Conservation (phyloP, 495 filamentous ascomycete genomes). For the Trichocladium uniseriatum region DNA sequence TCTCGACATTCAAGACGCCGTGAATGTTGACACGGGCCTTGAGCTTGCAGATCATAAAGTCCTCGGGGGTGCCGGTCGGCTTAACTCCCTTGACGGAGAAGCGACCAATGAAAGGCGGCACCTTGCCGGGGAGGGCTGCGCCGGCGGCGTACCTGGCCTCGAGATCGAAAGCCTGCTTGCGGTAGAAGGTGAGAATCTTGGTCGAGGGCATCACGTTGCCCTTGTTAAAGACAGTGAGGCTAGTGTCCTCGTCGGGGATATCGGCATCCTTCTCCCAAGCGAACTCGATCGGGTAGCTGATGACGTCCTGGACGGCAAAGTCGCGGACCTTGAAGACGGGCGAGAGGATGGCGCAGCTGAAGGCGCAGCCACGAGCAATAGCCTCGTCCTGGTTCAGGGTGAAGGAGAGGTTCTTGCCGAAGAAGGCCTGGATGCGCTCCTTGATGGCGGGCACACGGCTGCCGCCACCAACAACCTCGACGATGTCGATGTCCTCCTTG, state of each 20-base stretch:
- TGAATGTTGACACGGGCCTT: conserved; percentile 97
- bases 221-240: conserved; percentile 92
- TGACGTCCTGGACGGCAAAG: conserved; percentile 94
- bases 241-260: conserved; percentile 97
- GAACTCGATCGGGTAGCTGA: conserved; percentile 98
- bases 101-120: conserved; percentile 86
- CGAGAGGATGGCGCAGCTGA: conserved; percentile 95
- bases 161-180: conserved; percentile 93
- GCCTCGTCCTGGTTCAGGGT: conserved; percentile 98
- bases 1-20: conserved; percentile 93
- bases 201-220: conserved; percentile 97
- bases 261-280: conserved; percentile 98
- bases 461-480: conserved; percentile 92
- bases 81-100: conserved; percentile 92
- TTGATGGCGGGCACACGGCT: conserved; percentile 93
- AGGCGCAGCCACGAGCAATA: conserved; percentile 90
- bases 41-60: conserved; percentile 99
- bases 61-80: conserved; percentile 67
- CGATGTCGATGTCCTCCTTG: conserved; percentile 81
- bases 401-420: conserved; percentile 85
- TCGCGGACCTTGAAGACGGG: conserved; percentile 98
- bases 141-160: conserved; percentile 90
- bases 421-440: conserved; percentile 80
- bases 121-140: conserved; percentile 81
- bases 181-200: conserved; percentile 99